These are phyloP conservation scores for Leccinum subfulvum DNA, from an alignment of 1,284 basidiomycete genomes.

Conservation along the genomic window DNA sequence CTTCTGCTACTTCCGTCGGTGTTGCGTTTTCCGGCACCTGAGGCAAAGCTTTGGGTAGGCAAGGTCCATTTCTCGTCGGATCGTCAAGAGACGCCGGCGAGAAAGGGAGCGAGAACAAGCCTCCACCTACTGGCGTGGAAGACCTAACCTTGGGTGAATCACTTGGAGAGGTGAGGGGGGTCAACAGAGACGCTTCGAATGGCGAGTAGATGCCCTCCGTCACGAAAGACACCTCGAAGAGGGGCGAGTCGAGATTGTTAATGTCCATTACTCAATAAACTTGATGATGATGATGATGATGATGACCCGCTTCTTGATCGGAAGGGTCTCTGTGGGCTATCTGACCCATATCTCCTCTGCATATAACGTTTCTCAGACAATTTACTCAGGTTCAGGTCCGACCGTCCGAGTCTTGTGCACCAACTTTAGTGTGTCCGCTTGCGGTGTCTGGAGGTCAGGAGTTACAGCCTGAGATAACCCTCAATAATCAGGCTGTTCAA, in stretches of 20 bases:
- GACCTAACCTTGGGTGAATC: constrained; percentile 2
- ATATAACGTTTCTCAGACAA: neutral
- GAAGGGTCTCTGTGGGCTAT: neutral
- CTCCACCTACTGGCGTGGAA: neutral
- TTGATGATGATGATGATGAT: neutral
- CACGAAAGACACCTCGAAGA: constrained; percentile 7
- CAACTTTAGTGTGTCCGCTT: neutral
- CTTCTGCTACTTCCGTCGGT: constrained; percentile 21
- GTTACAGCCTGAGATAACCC: neutral
- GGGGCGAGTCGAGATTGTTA: constrained; percentile 3
- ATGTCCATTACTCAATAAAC: constrained; percentile 2
- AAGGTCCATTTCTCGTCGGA: constrained; percentile 21
- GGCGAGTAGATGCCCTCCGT: constrained; percentile 5
- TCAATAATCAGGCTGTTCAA: neutral
- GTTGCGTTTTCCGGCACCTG: constrained; percentile 22
- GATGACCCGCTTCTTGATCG: neutral
- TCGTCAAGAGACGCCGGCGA: constrained; percentile 18
- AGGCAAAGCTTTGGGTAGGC: constrained; percentile 22
- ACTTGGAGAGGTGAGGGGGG: constrained; percentile 11
- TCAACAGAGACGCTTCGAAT: constrained; percentile 10
- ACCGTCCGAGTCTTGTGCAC: neutral
- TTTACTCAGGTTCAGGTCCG: neutral
- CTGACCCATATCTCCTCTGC: neutral
- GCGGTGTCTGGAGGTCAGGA: neutral
- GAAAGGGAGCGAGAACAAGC: constrained; percentile 19